phyloP scores from a whole-genome alignment of 2,329 filamentous ascomycete genomes.

The Cladorrhinum sp. region DNA sequence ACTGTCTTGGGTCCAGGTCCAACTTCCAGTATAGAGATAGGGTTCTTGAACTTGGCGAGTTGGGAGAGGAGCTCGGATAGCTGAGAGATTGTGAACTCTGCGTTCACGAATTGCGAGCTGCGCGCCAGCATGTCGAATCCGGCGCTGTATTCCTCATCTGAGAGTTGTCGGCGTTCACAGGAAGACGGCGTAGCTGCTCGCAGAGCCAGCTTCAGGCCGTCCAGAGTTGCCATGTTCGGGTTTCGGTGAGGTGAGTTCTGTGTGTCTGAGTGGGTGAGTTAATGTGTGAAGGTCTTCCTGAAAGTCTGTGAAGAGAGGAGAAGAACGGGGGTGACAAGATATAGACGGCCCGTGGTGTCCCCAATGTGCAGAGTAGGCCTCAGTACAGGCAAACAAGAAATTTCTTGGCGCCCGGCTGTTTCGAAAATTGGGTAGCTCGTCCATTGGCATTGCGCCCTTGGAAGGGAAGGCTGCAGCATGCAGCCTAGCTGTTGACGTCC shows the following conservation, averaged over 20 bases:
- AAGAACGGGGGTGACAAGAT: background rate
- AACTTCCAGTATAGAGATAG: constrained; percentile 56
- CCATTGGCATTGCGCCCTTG: too few relatives aligned
- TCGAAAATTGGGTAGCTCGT: too few relatives aligned
- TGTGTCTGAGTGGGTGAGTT: background rate
- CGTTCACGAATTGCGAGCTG: constrained; percentile 39
- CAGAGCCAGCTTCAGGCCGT: constrained; percentile 42
- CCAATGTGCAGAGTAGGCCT: background rate
- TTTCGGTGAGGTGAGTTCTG: background rate
- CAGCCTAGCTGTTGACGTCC: too few relatives aligned
- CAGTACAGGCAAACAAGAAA: background rate
- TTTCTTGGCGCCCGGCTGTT: background rate
- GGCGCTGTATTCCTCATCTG: constrained; percentile 46
- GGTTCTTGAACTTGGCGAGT: constrained; percentile 39
- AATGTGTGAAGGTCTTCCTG: background rate
- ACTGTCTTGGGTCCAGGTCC: constrained; percentile 56
- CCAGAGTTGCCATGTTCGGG: constrained; percentile 41
- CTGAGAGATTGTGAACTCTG: constrained; percentile 51
- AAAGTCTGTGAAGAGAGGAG: background rate
- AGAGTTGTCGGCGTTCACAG: constrained; percentile 36
- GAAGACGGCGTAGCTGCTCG: constrained; percentile 28
- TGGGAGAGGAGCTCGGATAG: constrained; percentile 40
- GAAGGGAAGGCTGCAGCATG: too few relatives aligned
- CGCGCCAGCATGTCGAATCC: constrained; percentile 45
- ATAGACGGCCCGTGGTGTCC: background rate